phyloP scores from a whole-genome alignment of 345 rosid genomes.

The Salix brachista region DNA sequence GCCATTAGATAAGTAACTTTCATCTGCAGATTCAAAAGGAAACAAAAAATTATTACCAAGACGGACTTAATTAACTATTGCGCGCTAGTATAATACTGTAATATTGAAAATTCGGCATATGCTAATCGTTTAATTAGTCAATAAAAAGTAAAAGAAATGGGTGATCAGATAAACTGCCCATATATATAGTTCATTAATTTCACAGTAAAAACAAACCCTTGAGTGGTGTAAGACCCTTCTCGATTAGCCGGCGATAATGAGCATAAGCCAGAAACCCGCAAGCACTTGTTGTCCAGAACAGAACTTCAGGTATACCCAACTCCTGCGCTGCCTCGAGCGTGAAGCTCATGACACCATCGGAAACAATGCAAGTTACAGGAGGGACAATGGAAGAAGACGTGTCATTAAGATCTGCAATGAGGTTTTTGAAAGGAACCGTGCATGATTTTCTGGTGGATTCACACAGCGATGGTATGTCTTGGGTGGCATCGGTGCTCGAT shows the following conservation, averaged over 20 bases:
- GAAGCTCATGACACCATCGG: conserved; percentile 14
- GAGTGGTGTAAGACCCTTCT: conserved; percentile 7
- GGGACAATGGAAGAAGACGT: conserved; percentile 6
- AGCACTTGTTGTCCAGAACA: conserved; percentile 21
- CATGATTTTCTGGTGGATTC: not conserved
- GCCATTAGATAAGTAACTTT: conserved; percentile 10
- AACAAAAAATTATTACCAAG: too few species aligned
- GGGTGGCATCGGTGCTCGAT: conserved; percentile 3
- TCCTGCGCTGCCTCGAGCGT: conserved; percentile 15
- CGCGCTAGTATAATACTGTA: not conserved
- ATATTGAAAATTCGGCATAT: not conserved
- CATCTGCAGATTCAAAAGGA: conserved; percentile 5
- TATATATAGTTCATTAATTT: too few species aligned
- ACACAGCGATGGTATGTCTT: conserved; percentile 16
- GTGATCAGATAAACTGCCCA: too few species aligned
- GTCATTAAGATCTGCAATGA: not conserved
- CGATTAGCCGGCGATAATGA: not conserved
- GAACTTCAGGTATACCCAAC: conserved; percentile 9
- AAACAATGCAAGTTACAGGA: conserved; percentile 11
- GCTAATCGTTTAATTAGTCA: too few species aligned
- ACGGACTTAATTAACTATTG: too few species aligned
- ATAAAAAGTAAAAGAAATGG: too few species aligned
- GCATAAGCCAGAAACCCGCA: conserved; percentile 14
- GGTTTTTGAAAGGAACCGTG: conserved; percentile 2
- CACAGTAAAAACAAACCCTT: not conserved